Conservation (phyloP, 768 basidiomycete genomes). For the Termitomyces sp. region DNA sequence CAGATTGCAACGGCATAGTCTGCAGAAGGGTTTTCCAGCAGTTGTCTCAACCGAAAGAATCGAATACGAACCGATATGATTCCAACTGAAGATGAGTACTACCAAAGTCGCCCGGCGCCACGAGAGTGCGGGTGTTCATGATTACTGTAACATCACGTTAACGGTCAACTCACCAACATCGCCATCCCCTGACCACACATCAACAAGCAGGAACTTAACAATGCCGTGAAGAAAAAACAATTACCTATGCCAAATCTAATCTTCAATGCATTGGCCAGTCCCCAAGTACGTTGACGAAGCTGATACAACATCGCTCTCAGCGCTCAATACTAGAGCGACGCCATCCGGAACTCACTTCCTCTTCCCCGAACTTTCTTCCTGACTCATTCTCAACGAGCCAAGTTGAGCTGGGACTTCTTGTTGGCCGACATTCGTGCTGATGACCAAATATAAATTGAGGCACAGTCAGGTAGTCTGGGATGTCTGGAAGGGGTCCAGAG, state of each 20-base stretch:
- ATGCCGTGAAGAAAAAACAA: slow-evolving; percentile 21
- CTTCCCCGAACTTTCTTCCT: slow-evolving; percentile 33
- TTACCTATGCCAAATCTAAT: slow-evolving; percentile 40
- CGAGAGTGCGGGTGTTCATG: neutral
- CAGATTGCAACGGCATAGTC: slow-evolving; percentile 55
- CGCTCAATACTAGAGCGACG: no score
- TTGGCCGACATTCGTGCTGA: slow-evolving; percentile 38
- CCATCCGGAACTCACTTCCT: slow-evolving; percentile 31
- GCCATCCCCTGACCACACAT: slow-evolving; percentile 32
- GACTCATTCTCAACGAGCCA: slow-evolving; percentile 52
- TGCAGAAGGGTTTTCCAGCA: slow-evolving; percentile 13
- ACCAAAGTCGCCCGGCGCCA: no score
- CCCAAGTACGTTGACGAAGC: slow-evolving; percentile 44
- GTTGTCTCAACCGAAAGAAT: neutral
- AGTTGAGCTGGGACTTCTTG: slow-evolving; percentile 26
- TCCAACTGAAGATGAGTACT: slow-evolving; percentile 67
- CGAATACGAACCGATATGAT: slow-evolving; percentile 51
- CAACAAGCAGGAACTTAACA: slow-evolving; percentile 21
- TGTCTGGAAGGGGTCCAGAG: slow-evolving; percentile 29
- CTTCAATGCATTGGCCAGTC: slow-evolving; percentile 44
- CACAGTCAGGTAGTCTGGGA: slow-evolving; percentile 50
- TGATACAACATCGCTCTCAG: slow-evolving; percentile 13
- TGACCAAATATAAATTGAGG: slow-evolving; percentile 52
- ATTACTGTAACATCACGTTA: neutral
- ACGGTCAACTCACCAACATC: slow-evolving; percentile 46